Base-by-base conservation (phyloP, 768 basidiomycete species). In the Pulveroboletus sp. region DNA sequence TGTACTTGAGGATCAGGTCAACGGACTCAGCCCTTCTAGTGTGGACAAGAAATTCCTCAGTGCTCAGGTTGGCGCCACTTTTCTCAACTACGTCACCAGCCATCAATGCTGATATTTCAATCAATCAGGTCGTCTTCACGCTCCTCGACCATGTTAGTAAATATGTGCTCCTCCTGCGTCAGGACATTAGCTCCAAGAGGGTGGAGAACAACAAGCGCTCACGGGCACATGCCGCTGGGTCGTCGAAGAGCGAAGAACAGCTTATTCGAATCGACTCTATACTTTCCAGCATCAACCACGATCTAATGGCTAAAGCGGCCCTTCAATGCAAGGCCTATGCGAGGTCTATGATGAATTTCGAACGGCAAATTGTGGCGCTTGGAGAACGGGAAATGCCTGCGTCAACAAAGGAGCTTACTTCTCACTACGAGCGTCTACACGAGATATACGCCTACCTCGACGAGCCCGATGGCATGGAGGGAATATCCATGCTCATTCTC, bases 391-490 rank as follows among this genome's bases (percentile, higher is more conserved):
- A 68, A 57, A 70, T 73, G 45, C 65, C 71, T 10, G 66, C 72
- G 3, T 69, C 73, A 2, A 50, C 70, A 76, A 89, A 43, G 71
- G 70, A 15, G 81, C 58, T 70, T 3, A 48, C 60, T 6, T 51
- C 51, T 9, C 54, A 89, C 62, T 97, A 92, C 64, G 96, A 98
- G 60, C 82, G 83, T 15, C 73, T 99, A 7, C 96, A 99, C 59
- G 86, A 96, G 67, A 94, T 98, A 52, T 99, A 99, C 66, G 86
- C 95, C 11, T 82, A 93, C 49, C 75, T 99, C 7, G 93, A 99
- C 65, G 93, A 99, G 67, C 96, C 96, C 0, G 96, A 99, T 69
- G 96, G 96, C 14, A 99, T 99, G 96, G 94, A 97, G 70, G 96
- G 96, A 0, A 79, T 98, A 30, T 96, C 96, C 0, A 83, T 88